phyloP scores from a whole-genome alignment of 2,329 filamentous ascomycete genomes.

The Alternaria sp. region DNA sequence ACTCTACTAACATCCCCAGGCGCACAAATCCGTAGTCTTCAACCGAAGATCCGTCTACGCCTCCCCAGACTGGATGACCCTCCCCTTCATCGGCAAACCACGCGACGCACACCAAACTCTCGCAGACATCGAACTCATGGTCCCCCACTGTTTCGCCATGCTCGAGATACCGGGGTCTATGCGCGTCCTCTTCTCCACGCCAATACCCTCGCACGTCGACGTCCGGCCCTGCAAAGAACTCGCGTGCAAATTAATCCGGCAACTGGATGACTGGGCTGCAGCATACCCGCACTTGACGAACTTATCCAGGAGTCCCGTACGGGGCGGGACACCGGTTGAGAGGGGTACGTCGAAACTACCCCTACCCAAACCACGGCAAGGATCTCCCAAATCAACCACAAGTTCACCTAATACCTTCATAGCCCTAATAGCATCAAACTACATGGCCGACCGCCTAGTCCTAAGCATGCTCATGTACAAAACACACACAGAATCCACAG shows the following conservation, averaged over 20 bases:
- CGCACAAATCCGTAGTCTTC: constrained; percentile 33
- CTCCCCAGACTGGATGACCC: constrained; percentile 35
- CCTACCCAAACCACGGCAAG: background rate
- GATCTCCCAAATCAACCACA: background rate
- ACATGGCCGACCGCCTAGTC: background rate
- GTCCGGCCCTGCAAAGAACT: constrained; percentile 19
- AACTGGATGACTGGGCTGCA: constrained; percentile 14
- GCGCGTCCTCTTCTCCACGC: constrained; percentile 23
- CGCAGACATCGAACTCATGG: constrained; percentile 34
- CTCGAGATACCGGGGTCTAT: constrained; percentile 25
- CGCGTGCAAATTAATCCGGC: constrained; percentile 17
- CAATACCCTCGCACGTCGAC: constrained; percentile 19
- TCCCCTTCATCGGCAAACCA: constrained; percentile 31
- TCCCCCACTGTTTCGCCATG: constrained; percentile 30
- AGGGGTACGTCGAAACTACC: background rate
- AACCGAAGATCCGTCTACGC: constrained; percentile 38
- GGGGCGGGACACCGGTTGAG: background rate
- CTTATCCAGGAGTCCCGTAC: background rate
- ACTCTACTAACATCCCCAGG: constrained; percentile 23
- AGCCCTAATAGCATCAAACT: constrained; percentile 8
- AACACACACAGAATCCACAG: constrained; percentile 1
- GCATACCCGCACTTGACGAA: background rate
- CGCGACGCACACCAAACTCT: constrained; percentile 36
- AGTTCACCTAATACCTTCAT: background rate
- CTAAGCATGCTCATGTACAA: constrained; percentile 16